A percentile compares a stretch with the other conserved stretches of the same genome.
These are phyloP conservation scores for Collybiopsis confluens DNA, from an alignment of 768 basidiomycete species.

Conservation along the genomic window DNA sequence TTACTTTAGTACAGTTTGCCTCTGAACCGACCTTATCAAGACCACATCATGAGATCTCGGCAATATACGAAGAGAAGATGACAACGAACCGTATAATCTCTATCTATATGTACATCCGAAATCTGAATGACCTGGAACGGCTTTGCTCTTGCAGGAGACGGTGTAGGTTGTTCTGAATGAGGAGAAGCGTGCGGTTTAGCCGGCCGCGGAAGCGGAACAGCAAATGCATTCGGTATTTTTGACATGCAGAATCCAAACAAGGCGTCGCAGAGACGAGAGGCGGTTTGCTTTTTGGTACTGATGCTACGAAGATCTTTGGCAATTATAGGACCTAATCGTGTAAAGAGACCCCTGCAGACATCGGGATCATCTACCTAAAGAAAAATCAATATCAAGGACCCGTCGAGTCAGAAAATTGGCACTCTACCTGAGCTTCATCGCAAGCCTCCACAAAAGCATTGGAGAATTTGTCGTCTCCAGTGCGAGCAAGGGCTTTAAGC, in stretches of 20 bases:
- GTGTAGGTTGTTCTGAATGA: too few relatives aligned
- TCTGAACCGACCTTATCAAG: conserved; percentile 28
- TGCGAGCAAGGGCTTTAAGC: conserved; percentile 23
- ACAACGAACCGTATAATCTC: conserved; percentile 26
- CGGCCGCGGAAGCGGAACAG: conserved; percentile 22
- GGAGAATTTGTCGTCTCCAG: conserved; percentile 26
- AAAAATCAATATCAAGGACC: background rate
- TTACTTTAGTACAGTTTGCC: conserved; percentile 29
- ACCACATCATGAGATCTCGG: background rate
- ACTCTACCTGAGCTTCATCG: conserved; percentile 17
- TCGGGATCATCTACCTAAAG: conserved; percentile 29
- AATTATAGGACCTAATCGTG: conserved; percentile 31
- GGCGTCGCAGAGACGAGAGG: conserved; percentile 31
- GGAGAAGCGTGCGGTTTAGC: conserved; percentile 11
- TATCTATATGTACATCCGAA: conserved; percentile 38
- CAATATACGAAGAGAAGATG: background rate
- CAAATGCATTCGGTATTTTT: conserved; percentile 20
- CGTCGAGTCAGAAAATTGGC: background rate
- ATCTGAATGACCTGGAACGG: conserved; percentile 33
- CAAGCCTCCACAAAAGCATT: conserved; percentile 22
- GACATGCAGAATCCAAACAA: conserved; percentile 32
- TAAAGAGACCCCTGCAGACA: conserved; percentile 32
- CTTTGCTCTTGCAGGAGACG: conserved; percentile 12
- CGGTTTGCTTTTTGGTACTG: conserved; percentile 25
- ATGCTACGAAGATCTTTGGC: conserved; percentile 34